These are phyloP conservation scores for Saturnispora ahearnii DNA, from an alignment of 805 yeast species.

Conservation along the genomic window DNA sequence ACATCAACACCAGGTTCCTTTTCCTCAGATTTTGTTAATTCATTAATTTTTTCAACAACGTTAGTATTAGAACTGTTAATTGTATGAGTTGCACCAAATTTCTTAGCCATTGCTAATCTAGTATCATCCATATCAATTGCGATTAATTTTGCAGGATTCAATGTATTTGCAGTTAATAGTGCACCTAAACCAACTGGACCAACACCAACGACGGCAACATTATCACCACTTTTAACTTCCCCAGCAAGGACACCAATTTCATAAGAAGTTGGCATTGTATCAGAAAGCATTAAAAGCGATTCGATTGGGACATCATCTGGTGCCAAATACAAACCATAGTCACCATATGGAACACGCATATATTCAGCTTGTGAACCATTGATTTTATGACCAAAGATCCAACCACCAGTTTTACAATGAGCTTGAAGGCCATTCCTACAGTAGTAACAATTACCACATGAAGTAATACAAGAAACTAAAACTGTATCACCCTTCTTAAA, in stretches of 20 bases:
- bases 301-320: constrained; percentile 31
- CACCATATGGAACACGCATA: constrained; percentile 45
- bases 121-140: constrained; percentile 52
- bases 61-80: constrained; percentile 42
- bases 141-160: constrained; percentile 47
- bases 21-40: constrained; percentile 19
- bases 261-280: constrained; percentile 59
- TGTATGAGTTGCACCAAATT: constrained; percentile 50
- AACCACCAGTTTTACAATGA: constrained; percentile 42
- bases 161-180: constrained; percentile 44
- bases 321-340: constrained; percentile 29
- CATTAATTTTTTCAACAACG: constrained; percentile 25
- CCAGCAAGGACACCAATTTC: constrained; percentile 57
- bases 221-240: constrained; percentile 43
- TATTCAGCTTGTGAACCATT: constrained; percentile 63
- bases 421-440: constrained; percentile 48
- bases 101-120: constrained; percentile 48
- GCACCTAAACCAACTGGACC: constrained; percentile 63
- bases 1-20: constrained; percentile 48
- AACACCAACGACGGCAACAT: constrained; percentile 56
- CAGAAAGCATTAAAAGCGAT: constrained; percentile 51
- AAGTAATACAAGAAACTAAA: constrained; percentile 56
- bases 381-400: constrained; percentile 48
- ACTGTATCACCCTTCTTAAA: constrained; percentile 51
- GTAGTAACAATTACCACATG: constrained; percentile 52